Evolutionary conservation across 306 rosid genomes (phyloP).

Genomic region (Phaseolus lunatus): DNA sequence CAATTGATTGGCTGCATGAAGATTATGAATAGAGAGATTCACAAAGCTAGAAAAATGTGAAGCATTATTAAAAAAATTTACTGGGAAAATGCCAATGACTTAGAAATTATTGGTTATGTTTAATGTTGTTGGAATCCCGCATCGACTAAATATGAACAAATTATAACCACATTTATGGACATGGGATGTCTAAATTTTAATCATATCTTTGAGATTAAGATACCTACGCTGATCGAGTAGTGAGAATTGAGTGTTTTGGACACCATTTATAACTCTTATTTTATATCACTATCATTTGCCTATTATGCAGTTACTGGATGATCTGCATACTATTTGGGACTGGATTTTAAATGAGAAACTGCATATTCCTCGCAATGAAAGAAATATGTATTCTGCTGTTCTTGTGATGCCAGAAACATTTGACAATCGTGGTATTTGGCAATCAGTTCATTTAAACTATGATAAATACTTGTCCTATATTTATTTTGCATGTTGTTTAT

Average conservation of each 20-base stretch:
- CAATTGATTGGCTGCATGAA: too few relatives aligned
- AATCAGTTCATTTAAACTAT: conserved; percentile 37
- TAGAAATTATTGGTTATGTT: too few relatives aligned
- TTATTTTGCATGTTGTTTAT: conserved; percentile 25
- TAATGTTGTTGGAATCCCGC: too few relatives aligned
- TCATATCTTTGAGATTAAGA: conserved; percentile 14
- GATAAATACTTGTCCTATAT: conserved; percentile 26
- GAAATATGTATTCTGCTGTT: conserved; percentile 84
- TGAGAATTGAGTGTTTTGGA: not conserved
- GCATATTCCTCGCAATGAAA: conserved; percentile 74
- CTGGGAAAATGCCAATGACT: too few relatives aligned
- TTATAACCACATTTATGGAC: not conserved
- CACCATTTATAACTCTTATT: conserved; percentile 35
- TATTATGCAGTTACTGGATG: conserved; percentile 78
- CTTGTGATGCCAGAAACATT: conserved; percentile 91
- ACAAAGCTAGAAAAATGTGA: too few relatives aligned
- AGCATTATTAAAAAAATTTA: too few relatives aligned
- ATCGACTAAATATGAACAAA: too few relatives aligned
- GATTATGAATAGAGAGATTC: too few relatives aligned
- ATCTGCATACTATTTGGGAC: conserved; percentile 86
- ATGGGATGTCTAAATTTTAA: not conserved
- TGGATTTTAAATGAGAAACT: conserved; percentile 86
- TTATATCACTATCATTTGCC: conserved; percentile 42
- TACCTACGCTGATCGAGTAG: not conserved
- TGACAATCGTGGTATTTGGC: conserved; percentile 81